A percentile compares a stretch with the other conserved stretches of the same genome.
These are phyloP conservation scores for Cordyceps cateniannulata DNA, from an alignment of 2,329 filamentous ascomycete genomes.

Conservation along the genomic window DNA sequence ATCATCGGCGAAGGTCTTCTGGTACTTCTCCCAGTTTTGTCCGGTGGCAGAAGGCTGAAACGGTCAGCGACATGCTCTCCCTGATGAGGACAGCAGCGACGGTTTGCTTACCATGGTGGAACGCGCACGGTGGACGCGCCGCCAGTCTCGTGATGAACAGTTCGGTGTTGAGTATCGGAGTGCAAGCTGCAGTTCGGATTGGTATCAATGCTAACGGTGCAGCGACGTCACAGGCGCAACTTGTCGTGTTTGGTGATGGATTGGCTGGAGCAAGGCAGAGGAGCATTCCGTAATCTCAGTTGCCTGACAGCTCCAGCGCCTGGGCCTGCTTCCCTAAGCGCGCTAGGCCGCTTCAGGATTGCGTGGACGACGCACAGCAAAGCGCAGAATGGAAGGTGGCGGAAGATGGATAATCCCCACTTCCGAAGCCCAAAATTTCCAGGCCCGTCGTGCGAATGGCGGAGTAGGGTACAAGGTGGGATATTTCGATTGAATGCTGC, in stretches of 20 bases:
- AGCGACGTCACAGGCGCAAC: constrained; percentile 10
- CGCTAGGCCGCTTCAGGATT: constrained; percentile 20
- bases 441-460: constrained; percentile 22
- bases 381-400: constrained; percentile 21
- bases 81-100: constrained; percentile 11
- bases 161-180: neutral
- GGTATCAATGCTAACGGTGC: neutral
- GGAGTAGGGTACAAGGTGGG: constrained; percentile 36
- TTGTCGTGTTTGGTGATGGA: constrained; percentile 20
- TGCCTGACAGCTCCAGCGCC: constrained; percentile 33
- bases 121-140: constrained; percentile 23
- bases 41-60: constrained; percentile 89
- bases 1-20: constrained; percentile 94
- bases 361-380: constrained; percentile 12
- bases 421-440: constrained; percentile 36
- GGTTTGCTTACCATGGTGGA: constrained; percentile 35
- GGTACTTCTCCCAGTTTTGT: constrained; percentile 96
- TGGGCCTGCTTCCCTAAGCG: constrained; percentile 16
- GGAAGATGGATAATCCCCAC: constrained; percentile 32
- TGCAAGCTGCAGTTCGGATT: neutral
- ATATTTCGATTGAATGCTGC: constrained; percentile 28
- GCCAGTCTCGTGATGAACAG: constrained; percentile 7
- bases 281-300: constrained; percentile 35
- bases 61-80: constrained; percentile 20
- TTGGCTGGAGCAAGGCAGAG: constrained; percentile 25